These are phyloP conservation scores for Sclerotinia spermophila DNA, from an alignment of 2,329 filamentous ascomycete genomes.

Conservation along the genomic window DNA sequence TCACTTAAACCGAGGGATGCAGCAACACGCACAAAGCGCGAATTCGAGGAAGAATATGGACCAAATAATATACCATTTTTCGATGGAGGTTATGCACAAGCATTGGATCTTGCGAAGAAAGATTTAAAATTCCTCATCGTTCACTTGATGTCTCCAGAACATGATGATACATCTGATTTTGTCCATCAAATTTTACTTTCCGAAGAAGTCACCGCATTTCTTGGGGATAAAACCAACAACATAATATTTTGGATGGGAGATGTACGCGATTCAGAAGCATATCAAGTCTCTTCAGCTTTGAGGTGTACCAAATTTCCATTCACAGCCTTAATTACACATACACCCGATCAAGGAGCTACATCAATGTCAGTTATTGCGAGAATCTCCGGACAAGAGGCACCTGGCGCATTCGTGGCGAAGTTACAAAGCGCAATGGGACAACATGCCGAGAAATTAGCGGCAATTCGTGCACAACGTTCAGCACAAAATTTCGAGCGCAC, in stretches of 20 bases:
- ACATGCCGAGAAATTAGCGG: conserved; percentile 70
- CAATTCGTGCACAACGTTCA: conserved; percentile 69
- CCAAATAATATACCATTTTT: conserved; percentile 68
- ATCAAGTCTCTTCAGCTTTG: conserved; percentile 84
- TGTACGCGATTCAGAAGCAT: conserved; percentile 88
- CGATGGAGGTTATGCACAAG: conserved; percentile 87
- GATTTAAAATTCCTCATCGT: conserved; percentile 91
- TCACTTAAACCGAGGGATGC: conserved; percentile 82
- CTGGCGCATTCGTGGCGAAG: conserved; percentile 70
- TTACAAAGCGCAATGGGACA: conserved; percentile 69
- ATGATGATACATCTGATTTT: conserved; percentile 85
- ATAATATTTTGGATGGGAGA: conserved; percentile 91
- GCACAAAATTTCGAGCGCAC: conserved; percentile 79
- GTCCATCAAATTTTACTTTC: conserved; percentile 77
- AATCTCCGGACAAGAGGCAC: conserved; percentile 66
- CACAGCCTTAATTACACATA: conserved; percentile 79
- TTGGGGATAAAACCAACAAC: conserved; percentile 72
- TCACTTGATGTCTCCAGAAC: conserved; percentile 83
- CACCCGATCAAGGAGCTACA: conserved; percentile 75
- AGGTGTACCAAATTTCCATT: conserved; percentile 93
- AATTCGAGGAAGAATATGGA: conserved; percentile 94
- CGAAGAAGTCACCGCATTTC: conserved; percentile 67
- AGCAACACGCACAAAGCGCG: conserved; percentile 80
- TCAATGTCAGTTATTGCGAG: conserved; percentile 88
- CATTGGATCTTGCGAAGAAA: conserved; percentile 82